These are phyloP conservation scores for Rhizophagus clarus DNA, from an alignment of 192 early-diverging fungal species.

Conservation along the genomic window DNA sequence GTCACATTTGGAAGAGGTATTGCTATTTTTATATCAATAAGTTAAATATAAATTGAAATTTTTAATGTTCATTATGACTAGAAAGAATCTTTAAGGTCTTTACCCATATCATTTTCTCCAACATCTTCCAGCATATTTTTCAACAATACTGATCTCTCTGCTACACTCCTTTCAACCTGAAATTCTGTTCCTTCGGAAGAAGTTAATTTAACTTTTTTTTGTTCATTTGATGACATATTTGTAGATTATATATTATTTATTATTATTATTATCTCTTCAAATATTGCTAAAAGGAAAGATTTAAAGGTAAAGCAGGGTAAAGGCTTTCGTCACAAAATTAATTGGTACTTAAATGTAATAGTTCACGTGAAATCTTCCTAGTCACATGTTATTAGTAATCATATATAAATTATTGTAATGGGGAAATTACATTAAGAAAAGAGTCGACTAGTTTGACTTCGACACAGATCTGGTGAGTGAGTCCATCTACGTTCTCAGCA, in stretches of 20 bases:
- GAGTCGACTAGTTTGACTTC: slow-evolving; percentile 26
- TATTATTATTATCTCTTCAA: too few relatives aligned
- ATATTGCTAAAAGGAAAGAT: neutral
- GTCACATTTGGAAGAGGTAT: slow-evolving; percentile 92
- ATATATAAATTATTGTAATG: too few relatives aligned
- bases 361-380: neutral
- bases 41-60: neutral
- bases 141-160: slow-evolving; percentile 69
- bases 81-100: neutral
- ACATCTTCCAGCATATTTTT: slow-evolving; percentile 83
- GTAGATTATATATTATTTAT: too few relatives aligned
- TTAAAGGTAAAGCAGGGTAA: neutral
- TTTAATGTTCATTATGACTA: too few relatives aligned
- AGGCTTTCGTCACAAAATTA: too few relatives aligned
- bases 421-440: neutral
- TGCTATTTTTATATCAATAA: slow-evolving; percentile 36
- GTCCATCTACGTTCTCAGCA: slow-evolving; percentile 23
- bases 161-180: slow-evolving; percentile 62
- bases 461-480: slow-evolving; percentile 23
- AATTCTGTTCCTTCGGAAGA: slow-evolving; percentile 60
- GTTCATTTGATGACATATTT: neutral
- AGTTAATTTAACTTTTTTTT: slow-evolving; percentile 40
- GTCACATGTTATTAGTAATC: neutral
- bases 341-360: neutral
- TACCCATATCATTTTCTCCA: slow-evolving; percentile 59